A percentile compares a stretch with the other conserved stretches of the same genome.
These are phyloP conservation scores for Sinapis alba DNA, from an alignment of 441 rosid species.

Conservation along the genomic window DNA sequence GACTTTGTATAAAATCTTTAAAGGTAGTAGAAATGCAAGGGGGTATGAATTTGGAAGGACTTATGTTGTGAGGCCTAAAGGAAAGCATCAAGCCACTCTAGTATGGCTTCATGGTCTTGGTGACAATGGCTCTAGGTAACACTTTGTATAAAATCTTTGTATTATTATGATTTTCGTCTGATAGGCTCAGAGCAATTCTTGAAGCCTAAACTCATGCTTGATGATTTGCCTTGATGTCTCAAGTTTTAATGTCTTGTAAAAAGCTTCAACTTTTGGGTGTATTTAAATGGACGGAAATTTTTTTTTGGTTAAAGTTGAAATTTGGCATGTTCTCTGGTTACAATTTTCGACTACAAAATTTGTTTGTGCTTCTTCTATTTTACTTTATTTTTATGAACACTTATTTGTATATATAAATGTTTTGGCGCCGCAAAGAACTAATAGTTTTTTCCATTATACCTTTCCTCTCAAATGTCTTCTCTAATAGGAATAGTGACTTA, in stretches of 20 bases:
- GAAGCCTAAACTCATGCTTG: not conserved
- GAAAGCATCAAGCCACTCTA: slow-evolving; percentile 89
- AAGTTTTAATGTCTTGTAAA: not conserved
- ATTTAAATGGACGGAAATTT: slow-evolving; percentile 8
- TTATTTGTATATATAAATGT: slow-evolving; percentile 40
- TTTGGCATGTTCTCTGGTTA: slow-evolving; percentile 49
- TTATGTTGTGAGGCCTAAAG: slow-evolving; percentile 94
- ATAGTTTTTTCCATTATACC: slow-evolving; percentile 20
- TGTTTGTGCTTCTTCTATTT: not conserved
- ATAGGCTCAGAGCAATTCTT: not conserved
- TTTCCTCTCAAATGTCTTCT: slow-evolving; percentile 39
- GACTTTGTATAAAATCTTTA: slow-evolving; percentile 16
- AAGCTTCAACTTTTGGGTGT: slow-evolving; percentile 11
- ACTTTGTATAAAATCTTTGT: not conserved
- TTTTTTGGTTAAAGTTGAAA: slow-evolving; percentile 45
- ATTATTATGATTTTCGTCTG: not conserved
- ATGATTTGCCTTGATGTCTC: not conserved
- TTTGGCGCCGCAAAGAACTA: slow-evolving; percentile 38
- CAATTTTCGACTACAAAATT: slow-evolving; percentile 37
- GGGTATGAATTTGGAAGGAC: slow-evolving; percentile 94
- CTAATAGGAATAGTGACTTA: slow-evolving; percentile 40
- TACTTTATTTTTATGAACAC: not conserved
- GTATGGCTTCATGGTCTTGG: slow-evolving; percentile 98
- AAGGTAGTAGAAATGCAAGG: slow-evolving; percentile 66
- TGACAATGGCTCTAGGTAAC: slow-evolving; percentile 91